Base-by-base conservation (phyloP, 1,284 basidiomycete genomes). In the Tilletia caries region DNA sequence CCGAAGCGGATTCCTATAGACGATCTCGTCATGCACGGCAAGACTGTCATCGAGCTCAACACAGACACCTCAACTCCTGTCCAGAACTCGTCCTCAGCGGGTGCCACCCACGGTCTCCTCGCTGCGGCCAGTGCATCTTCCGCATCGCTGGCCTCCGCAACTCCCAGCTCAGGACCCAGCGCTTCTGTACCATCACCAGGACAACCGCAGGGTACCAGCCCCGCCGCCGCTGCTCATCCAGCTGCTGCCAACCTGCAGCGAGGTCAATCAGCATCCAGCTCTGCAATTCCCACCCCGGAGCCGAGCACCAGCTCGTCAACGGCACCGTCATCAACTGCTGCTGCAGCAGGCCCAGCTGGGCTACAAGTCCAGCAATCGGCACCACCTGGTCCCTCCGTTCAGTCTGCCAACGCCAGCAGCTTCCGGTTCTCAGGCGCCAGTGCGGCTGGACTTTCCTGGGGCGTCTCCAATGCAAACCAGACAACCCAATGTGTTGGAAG, bases 11-110 rank as follows among this genome's bases (percentile, higher is more conserved):
- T n/a, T n/a, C n/a, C n/a, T n/a, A n/a, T n/a, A n/a, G 81, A 83
- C 72, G 80, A 80, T 66, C 78, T 82, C 33, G 79, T 81, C 65
- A 79, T 83, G 8, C 82, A 83, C 71, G 82, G 82, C 60, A 83
- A 83, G 74, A 79, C 82, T 50, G 81, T 82, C 72, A 79, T 83
- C 46, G 82, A 83, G 67, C 73, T 83, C 46, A 83, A 83, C 73
- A 83, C 82, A 66, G 80, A 83, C 67, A 78, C 80, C 48, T 78
- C 77, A n/a, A 74, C 77, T 3, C 74, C 78, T 46, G 76, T 81
- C 71, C 71, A 71, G 71, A 80, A 80, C 74, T 75, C 77, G 66
- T 74, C 74, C 10, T 68, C 65, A 29, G 77, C 76, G 1, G 76
- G 76, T 52, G 71, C 77, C 50, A 70, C 75, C 58, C 72, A 72